Base-by-base conservation (phyloP, 2,329 filamentous ascomycete genomes). In the Septoria petroselini region DNA sequence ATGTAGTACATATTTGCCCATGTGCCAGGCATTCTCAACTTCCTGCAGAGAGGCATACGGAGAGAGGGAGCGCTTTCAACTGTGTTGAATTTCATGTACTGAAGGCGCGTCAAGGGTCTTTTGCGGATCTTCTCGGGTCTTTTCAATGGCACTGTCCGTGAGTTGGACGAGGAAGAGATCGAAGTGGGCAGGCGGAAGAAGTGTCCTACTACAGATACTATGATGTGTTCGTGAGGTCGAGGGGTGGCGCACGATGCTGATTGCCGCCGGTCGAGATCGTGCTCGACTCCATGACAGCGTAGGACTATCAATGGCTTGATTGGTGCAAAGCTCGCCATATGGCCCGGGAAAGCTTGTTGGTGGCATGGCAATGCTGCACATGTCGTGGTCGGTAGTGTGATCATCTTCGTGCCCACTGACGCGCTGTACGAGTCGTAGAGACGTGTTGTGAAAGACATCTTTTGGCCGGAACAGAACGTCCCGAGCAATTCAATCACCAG, bases 1-100 rank as follows among this genome's bases (percentile, higher is more conserved):
- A 53, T 72, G 69, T 21, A 72, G 65, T 33, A 73, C 70, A 58
- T 72, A 73, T 60, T 73, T 73, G 30, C 71, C 71, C 55, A 72
- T 53, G 46, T 73, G 70, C 58, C 64, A 71, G 9, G 61, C 54
- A 7, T 47, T 58, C 45, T 72, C 69, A 39, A 71, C 53, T 9
- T 64, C 59, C 45, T 70, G 58, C 23, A 70, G 54, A 14, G 52
- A 55, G 17, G 55, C 41, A 27, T 60, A 59, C 2, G 61, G 58
- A 41, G 64, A 62, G 42, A 63, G 37, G 19, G 52, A 40, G 14
- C 56, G 55, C 15, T 65, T 48, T 52, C 54, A 61, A 11, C 37
- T 25, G 34, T 61, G 55, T 2, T 60, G 49, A 37, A 54, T 46
- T 21, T 62, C 54, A 17, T 60, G 38, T 38, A 54, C 41, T 21